Conservation (phyloP, 306 rosid species). For the Prunus dulcis region DNA sequence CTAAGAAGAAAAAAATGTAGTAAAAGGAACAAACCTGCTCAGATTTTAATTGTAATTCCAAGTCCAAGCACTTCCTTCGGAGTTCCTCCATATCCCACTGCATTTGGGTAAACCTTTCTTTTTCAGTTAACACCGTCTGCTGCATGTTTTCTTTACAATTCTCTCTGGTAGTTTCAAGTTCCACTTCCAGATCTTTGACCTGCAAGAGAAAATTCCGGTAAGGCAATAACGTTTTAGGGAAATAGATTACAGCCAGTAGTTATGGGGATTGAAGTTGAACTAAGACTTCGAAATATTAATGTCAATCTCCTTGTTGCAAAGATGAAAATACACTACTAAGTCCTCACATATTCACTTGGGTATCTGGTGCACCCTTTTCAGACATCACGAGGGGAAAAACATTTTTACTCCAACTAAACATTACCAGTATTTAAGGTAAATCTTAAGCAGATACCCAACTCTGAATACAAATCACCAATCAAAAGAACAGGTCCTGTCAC, state of each 20-base stretch:
- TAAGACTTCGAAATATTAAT: background rate
- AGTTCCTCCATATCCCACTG: conserved; percentile 89
- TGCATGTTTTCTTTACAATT: conserved; percentile 71
- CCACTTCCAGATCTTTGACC: conserved; percentile 93
- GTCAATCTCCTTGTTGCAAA: background rate
- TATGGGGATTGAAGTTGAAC: background rate
- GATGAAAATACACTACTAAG: background rate
- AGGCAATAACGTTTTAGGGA: background rate
- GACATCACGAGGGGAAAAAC: background rate
- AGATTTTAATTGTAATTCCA: conserved; percentile 56
- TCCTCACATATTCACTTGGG: background rate
- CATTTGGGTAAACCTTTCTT: conserved; percentile 77
- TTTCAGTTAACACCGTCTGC: conserved; percentile 68
- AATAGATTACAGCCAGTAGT: background rate
- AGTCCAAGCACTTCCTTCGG: conserved; percentile 63
- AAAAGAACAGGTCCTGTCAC: background rate
- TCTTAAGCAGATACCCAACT: background rate
- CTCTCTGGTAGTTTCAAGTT: conserved; percentile 75
- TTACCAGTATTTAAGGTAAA: background rate
- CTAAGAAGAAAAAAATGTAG: conserved; percentile 4
- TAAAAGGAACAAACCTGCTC: conserved; percentile 60
- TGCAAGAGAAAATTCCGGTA: conserved; percentile 20
- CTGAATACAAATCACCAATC: background rate
- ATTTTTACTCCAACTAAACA: background rate
- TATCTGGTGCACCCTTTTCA: background rate